Percentiles rank a stretch among this genome's conserved stretches.
Evolutionary conservation across 2,329 filamentous ascomycete genomes (phyloP).

Genomic region (Xylariales sp.): DNA sequence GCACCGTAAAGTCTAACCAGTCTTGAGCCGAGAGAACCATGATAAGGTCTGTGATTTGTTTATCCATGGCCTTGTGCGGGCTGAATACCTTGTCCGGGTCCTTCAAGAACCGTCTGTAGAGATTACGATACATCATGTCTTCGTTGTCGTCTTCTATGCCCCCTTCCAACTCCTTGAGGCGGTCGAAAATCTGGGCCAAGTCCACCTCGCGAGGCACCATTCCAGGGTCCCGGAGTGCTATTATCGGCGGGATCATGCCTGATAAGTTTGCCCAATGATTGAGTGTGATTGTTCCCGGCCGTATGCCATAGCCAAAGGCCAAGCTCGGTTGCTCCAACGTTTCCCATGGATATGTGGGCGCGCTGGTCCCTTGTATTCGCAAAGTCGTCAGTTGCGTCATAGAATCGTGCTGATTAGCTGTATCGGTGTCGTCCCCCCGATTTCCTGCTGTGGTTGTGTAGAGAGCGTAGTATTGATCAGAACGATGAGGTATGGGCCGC

Average conservation of each 20-base stretch:
- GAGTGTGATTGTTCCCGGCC: slow-evolving; percentile 66
- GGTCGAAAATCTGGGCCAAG: slow-evolving; percentile 51
- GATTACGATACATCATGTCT: slow-evolving; percentile 53
- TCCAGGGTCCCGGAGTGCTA: slow-evolving; percentile 54
- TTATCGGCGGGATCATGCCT: slow-evolving; percentile 50
- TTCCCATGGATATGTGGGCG: slow-evolving; percentile 55
- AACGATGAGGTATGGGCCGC: slow-evolving; percentile 47
- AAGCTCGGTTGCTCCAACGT: slow-evolving; percentile 71
- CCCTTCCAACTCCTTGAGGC: slow-evolving; percentile 53
- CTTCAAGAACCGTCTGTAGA: slow-evolving; percentile 65
- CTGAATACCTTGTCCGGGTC: slow-evolving; percentile 59
- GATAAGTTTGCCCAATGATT: slow-evolving; percentile 63
- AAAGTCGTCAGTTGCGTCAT: slow-evolving; percentile 58
- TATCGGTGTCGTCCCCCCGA: slow-evolving; percentile 33
- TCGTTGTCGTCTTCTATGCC: slow-evolving; percentile 45
- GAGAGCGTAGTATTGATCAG: slow-evolving; percentile 51
- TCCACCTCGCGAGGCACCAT: slow-evolving; percentile 57
- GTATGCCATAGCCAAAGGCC: slow-evolving; percentile 60
- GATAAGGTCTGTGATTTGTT: slow-evolving; percentile 69
- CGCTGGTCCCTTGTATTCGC: slow-evolving; percentile 35
- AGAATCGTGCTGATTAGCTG: slow-evolving; percentile 45
- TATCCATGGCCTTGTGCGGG: slow-evolving; percentile 61
- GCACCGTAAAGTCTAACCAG: slow-evolving; percentile 70
- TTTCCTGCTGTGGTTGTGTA: slow-evolving; percentile 49
- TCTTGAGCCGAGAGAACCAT: slow-evolving; percentile 62